phyloP scores from a whole-genome alignment of 208 protist genomes.

The Leishmania turanica region DNA sequence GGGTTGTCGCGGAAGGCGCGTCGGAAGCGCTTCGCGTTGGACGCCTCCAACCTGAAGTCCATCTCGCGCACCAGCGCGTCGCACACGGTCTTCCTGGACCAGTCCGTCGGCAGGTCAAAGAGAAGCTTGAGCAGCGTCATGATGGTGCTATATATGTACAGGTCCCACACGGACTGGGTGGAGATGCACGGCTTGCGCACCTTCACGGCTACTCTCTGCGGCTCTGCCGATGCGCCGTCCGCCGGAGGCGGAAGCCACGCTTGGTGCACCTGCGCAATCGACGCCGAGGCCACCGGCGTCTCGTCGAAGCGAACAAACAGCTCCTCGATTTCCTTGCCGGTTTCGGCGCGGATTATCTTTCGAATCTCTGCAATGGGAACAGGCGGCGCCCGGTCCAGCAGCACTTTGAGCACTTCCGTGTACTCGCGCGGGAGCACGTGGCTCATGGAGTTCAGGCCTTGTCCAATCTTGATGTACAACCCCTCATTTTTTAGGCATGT shows the following conservation, averaged over 20 bases:
- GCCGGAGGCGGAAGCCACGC: constrained; percentile 49
- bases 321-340: constrained; percentile 56
- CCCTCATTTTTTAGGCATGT: constrained; percentile 84
- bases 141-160: constrained; percentile 75
- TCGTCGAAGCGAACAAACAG: constrained; percentile 91
- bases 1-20: constrained; percentile 37
- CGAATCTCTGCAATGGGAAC: constrained; percentile 56
- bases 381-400: constrained; percentile 70
- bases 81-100: constrained; percentile 65
- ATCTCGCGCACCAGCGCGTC: constrained; percentile 80
- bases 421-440: constrained; percentile 89
- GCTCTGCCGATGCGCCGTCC: constrained; percentile 22
- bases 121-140: constrained; percentile 56
- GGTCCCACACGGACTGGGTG: constrained; percentile 84
- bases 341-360: constrained; percentile 63
- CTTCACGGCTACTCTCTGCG: constrained; percentile 92
- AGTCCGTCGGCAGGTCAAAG: constrained; percentile 80
- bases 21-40: constrained; percentile 61
- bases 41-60: constrained; percentile 85
- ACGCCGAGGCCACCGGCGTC: constrained; percentile 93
- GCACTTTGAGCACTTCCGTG: constrained; percentile 66
- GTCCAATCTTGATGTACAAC: constrained; percentile 91
- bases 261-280: constrained; percentile 94
- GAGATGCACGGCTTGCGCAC: constrained; percentile 90
- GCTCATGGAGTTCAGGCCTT: constrained; percentile 85